A percentile compares a stretch with the other conserved stretches of the same genome.
Conservation (phyloP, 345 rosid genomes). For the Punica granatum region DNA sequence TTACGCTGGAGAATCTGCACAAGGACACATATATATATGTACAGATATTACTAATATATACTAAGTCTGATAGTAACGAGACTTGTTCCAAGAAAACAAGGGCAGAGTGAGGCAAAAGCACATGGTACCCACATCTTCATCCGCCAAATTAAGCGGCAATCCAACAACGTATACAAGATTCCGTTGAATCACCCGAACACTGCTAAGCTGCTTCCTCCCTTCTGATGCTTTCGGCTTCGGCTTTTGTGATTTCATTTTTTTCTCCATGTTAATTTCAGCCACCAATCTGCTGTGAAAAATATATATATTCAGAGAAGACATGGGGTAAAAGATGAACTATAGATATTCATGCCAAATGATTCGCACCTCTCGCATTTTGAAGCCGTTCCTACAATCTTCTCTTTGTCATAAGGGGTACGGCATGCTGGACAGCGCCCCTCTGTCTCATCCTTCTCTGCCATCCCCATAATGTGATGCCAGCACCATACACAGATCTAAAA, state of each 20-base stretch:
- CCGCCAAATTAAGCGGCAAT: constrained; percentile 75
- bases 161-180: constrained; percentile 93
- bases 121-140: constrained; percentile 60
- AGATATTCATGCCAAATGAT: not conserved
- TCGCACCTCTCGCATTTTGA: constrained; percentile 62
- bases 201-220: constrained; percentile 72
- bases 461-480: constrained; percentile 90
- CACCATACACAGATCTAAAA: constrained; percentile 92
- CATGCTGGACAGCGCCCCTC: constrained; percentile 98
- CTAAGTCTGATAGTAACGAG: not conserved
- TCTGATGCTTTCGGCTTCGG: constrained; percentile 54
- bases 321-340: not conserved
- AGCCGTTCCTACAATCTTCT: constrained; percentile 82
- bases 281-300: constrained; percentile 36
- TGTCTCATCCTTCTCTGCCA: constrained; percentile 86
- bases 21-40: not conserved
- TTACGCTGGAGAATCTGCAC: constrained; percentile 65
- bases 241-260: constrained; percentile 60
- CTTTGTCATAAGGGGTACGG: constrained; percentile 81
- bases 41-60: not conserved
- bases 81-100: not conserved
- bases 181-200: constrained; percentile 75
- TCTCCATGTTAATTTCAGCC: constrained; percentile 58
- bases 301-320: not conserved
- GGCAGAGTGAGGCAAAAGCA: not conserved